Conservation (phyloP, 2,329 filamentous ascomycete genomes). For the Aspergillus sp. region DNA sequence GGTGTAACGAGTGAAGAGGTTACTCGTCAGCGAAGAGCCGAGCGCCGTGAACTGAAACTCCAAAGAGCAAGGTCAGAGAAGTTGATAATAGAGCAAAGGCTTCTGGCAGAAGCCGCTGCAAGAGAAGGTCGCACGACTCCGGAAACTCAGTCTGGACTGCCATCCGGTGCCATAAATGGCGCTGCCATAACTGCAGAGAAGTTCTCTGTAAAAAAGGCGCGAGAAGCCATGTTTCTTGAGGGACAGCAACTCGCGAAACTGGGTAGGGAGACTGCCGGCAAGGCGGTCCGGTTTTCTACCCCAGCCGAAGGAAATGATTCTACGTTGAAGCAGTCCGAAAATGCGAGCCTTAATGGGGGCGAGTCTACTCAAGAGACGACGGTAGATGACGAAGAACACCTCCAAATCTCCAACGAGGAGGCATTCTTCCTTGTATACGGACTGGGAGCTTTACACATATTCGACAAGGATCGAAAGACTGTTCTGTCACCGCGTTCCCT, state of each 20-base stretch:
- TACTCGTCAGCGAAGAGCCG: constrained; percentile 73
- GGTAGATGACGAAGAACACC: constrained; percentile 68
- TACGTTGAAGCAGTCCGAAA: constrained; percentile 14
- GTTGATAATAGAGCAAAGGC: constrained; percentile 74
- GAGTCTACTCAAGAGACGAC: constrained; percentile 25
- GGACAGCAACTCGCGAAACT: constrained; percentile 21
- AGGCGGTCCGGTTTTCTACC: constrained; percentile 71
- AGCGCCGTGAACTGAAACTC: constrained; percentile 82
- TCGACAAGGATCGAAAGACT: constrained; percentile 33
- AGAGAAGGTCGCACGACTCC: constrained; percentile 25
- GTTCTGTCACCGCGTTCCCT: constrained; percentile 58
- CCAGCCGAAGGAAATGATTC: constrained; percentile 66
- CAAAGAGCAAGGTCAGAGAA: constrained; percentile 86
- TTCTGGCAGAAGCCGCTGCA: constrained; percentile 53
- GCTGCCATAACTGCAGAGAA: constrained; percentile 26
- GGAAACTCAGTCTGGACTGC: constrained; percentile 13
- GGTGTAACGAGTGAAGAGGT: constrained; percentile 76
- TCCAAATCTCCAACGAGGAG: constrained; percentile 89
- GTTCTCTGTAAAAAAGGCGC: constrained; percentile 36
- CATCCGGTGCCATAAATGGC: constrained; percentile 18
- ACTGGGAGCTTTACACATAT: constrained; percentile 70
- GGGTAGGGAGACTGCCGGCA: constrained; percentile 35
- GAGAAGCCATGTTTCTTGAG: constrained; percentile 29
- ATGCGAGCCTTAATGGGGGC: constrained; percentile 11
- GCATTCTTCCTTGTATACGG: constrained; percentile 86